Conservation (phyloP, 2,329 filamentous ascomycete genomes). For the Aspergillus sp. region DNA sequence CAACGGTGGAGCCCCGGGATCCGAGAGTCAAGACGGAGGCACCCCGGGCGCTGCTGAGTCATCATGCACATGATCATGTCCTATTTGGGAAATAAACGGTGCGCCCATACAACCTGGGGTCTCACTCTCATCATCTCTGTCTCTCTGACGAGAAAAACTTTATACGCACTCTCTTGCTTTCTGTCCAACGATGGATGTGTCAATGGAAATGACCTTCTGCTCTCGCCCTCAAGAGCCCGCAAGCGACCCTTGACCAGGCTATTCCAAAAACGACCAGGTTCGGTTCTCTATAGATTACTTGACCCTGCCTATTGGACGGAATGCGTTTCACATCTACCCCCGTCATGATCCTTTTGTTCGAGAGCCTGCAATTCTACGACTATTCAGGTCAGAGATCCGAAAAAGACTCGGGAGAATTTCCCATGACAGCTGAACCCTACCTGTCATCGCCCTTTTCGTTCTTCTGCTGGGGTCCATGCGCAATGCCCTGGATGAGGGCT, state of each 20-base stretch:
- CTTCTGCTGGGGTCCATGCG: neutral
- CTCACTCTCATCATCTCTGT: too few species aligned
- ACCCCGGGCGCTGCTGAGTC: too few species aligned
- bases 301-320: slow-evolving; percentile 13
- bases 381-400: neutral
- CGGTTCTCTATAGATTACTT: slow-evolving; percentile 1
- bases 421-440: neutral
- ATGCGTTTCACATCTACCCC: slow-evolving; percentile 17
- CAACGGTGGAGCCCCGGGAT: too few species aligned
- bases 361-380: slow-evolving; percentile 8
- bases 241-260: neutral
- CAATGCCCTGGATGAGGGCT: neutral
- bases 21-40: too few species aligned
- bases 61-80: too few species aligned
- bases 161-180: neutral
- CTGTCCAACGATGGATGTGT: neutral
- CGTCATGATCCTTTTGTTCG: slow-evolving; percentile 2
- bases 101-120: too few species aligned
- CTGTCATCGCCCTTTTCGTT: neutral
- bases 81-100: too few species aligned
- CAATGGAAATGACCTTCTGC: neutral
- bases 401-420: neutral
- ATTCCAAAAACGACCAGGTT: neutral
- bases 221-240: too few species aligned
- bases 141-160: too few species aligned